Conservation (phyloP, 2,329 filamentous ascomycete species). For the Pyrenochaeta sp. region DNA sequence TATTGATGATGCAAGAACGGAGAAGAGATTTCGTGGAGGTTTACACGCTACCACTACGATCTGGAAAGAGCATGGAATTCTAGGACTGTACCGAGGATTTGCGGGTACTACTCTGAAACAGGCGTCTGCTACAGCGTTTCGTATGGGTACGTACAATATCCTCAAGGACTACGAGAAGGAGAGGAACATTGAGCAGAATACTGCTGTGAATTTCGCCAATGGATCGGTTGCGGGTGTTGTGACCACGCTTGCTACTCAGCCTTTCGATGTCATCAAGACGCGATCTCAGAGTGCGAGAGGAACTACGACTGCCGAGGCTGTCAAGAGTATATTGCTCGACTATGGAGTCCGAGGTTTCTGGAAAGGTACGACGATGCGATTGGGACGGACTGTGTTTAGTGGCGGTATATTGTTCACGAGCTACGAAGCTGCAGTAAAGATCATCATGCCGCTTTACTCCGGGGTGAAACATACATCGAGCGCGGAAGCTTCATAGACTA, state of each 20-base stretch:
- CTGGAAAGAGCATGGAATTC: conserved; percentile 61
- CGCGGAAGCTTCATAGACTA: conserved; percentile 30
- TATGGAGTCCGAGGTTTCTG: conserved; percentile 69
- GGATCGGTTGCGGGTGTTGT: conserved; percentile 68
- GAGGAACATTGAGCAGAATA: conserved; percentile 59
- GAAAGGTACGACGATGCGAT: conserved; percentile 73
- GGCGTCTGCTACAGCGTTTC: conserved; percentile 67
- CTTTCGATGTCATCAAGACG: conserved; percentile 72
- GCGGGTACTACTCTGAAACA: conserved; percentile 70
- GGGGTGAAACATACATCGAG: conserved; percentile 23
- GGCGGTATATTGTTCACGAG: conserved; percentile 73
- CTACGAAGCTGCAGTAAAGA: conserved; percentile 65
- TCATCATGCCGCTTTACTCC: conserved; percentile 55
- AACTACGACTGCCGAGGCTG: conserved; percentile 65
- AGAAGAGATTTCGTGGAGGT: conserved; percentile 60
- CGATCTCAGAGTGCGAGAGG: conserved; percentile 67
- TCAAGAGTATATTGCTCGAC: conserved; percentile 63
- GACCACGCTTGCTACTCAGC: conserved; percentile 67
- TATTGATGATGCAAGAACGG: conserved; percentile 66
- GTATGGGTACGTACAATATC: conserved; percentile 70
- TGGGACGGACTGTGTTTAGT: conserved; percentile 70
- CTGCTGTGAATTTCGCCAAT: conserved; percentile 67
- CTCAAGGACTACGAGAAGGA: conserved; percentile 66
- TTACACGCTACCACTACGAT: conserved; percentile 62
- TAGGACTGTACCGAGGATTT: conserved; percentile 66